Percentiles rank a stretch among this genome's conserved stretches.
Conservation (phyloP, 257 asterid genomes). For the Misopates orontium region DNA sequence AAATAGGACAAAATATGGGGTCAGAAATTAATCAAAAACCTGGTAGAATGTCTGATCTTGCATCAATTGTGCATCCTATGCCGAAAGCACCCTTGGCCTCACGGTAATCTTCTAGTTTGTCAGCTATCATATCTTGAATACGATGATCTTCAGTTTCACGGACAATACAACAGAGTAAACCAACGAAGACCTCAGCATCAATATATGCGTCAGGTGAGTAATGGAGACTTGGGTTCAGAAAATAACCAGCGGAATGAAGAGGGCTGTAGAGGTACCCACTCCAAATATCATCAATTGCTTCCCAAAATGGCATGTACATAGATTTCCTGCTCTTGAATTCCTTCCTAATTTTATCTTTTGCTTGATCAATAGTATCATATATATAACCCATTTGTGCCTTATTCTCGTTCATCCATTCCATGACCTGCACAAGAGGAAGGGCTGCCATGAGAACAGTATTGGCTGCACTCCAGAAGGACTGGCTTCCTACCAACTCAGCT, state of each 20-base stretch:
- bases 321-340: constrained; percentile 27
- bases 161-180: constrained; percentile 31
- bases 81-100: constrained; percentile 12
- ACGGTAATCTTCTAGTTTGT: constrained; percentile 20
- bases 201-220: constrained; percentile 17
- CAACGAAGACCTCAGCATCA: constrained; percentile 37
- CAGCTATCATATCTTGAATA: constrained; percentile 7
- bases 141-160: constrained; percentile 14
- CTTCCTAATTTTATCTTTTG: constrained; percentile 35
- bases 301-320: constrained; percentile 38
- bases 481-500: constrained; percentile 35
- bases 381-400: constrained; percentile 30
- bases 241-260: constrained; percentile 42
- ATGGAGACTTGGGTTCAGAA: constrained; percentile 37
- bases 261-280: constrained; percentile 37
- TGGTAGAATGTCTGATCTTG: constrained; percentile 19
- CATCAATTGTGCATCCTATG: constrained; percentile 7
- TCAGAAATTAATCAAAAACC: constrained; percentile 14
- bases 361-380: constrained; percentile 42
- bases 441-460: background rate
- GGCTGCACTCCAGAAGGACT: background rate
- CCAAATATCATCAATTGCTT: constrained; percentile 43
- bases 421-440: constrained; percentile 25
- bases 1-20: no score
- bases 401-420: background rate